Base-by-base conservation (phyloP, 148 eudicot genomes). In the Rhododendron mucronatum region DNA sequence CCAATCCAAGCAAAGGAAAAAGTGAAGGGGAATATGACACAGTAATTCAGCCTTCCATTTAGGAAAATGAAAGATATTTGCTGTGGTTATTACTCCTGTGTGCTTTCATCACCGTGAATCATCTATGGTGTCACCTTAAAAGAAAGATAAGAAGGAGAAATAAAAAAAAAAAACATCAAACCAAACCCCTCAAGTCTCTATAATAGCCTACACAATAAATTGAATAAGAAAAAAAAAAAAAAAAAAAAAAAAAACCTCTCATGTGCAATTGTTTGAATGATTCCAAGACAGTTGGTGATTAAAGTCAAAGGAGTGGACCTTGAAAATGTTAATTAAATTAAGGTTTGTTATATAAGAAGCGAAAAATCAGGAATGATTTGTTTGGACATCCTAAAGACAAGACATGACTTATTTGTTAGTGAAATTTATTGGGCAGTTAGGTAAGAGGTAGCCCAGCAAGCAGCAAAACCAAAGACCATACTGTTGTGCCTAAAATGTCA, bases 231-330 rank as follows among this genome's bases (percentile, higher is more conserved):
- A 33, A 33, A 81, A 69, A 50, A 50, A 73, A 81, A 1, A 33
- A 55, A 55, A 13, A 15, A 55, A 16, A 48, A 81, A 50, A 50
- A 73, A 81, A 1, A 33, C 51, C 71, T 69, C 80, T 82, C 71
- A 59, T 41, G 77, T 81, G 87, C 65, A 39, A 4, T 67, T 71
- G 67, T 81, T 67, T 80, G 23, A 30, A 67, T 48, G 18, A 35
- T 44, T 86, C 47, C 47, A 82, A 28, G 81, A 82, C 59, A 82
- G 50, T 39, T 55, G 51, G 71, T 53, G 30, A 35, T 41, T 18
- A 41, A 61, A 61, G 88, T 82, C 88, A 87, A 77, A 21, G 45
- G 82, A 87, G 88, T 87, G 69, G 50, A 83, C 76, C 65, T 61
- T 83, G 23, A 75, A 83, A 75, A 16, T 45, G 74, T 28, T 45